These are phyloP conservation scores for Trapa incisa DNA, from an alignment of 345 rosid genomes.

Conservation along the genomic window DNA sequence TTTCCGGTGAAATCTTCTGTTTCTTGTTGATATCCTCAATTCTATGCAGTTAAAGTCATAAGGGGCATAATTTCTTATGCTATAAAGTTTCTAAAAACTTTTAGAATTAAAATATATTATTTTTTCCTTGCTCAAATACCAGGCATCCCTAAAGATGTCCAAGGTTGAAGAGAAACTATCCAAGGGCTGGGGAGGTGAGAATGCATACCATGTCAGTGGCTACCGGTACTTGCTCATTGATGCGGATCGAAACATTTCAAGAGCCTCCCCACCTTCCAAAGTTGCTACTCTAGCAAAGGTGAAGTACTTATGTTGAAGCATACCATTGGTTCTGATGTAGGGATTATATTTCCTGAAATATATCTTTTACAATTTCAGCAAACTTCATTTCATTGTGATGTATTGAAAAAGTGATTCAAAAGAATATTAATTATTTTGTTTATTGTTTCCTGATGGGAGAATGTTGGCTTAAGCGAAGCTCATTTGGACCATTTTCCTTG, in stretches of 20 bases:
- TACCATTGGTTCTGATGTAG: background rate
- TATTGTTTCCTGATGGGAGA: background rate
- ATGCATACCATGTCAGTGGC: slow-evolving; percentile 86
- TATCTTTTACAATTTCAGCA: background rate
- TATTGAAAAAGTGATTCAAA: background rate
- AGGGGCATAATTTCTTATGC: background rate
- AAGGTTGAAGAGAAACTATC: slow-evolving; percentile 89
- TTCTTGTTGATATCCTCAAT: background rate
- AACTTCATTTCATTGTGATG: background rate
- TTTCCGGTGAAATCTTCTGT: background rate
- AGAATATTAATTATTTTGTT: background rate
- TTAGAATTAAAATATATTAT: background rate
- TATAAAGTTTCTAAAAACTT: background rate
- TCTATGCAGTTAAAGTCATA: background rate
- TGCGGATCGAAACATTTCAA: slow-evolving; percentile 57
- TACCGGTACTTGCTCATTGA: slow-evolving; percentile 87
- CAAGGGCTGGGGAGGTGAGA: slow-evolving; percentile 98
- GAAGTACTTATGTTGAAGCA: background rate
- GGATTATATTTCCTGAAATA: background rate
- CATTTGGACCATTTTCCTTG: no score
- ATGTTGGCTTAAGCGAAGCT: background rate
- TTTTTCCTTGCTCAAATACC: slow-evolving; percentile 7
- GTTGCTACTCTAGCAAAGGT: slow-evolving; percentile 88
- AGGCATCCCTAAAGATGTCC: slow-evolving; percentile 67
- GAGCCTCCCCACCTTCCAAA: slow-evolving; percentile 84